A percentile compares a stretch with the other conserved stretches of the same genome.
Conservation (phyloP, 2,329 filamentous ascomycete genomes). For the Alternaria conjuncta region DNA sequence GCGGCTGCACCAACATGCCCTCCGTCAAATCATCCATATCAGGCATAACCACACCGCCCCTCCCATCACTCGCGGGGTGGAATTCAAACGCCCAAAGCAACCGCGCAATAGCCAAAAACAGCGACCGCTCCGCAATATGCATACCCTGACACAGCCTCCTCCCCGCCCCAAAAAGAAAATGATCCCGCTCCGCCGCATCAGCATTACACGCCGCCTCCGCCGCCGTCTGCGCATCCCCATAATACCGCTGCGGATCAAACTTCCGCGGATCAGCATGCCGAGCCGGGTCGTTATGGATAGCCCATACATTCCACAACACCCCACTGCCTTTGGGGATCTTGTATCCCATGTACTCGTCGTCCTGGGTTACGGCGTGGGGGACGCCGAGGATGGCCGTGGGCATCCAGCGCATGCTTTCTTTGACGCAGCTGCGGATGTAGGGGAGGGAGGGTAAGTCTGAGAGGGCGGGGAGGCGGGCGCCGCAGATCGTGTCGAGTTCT, state of each 20-base stretch:
- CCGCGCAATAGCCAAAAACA: constrained; percentile 41
- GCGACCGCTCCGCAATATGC: constrained; percentile 43
- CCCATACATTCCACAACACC: constrained; percentile 47
- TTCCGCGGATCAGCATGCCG: constrained; percentile 50
- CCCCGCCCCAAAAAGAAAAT: constrained; percentile 49
- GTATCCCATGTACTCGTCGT: constrained; percentile 43
- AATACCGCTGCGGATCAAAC: constrained; percentile 55
- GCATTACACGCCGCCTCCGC: constrained; percentile 44
- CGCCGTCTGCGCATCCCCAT: constrained; percentile 30
- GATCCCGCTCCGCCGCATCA: constrained; percentile 36
- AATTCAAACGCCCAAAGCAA: constrained; percentile 46
- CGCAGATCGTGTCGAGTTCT: constrained; percentile 40
- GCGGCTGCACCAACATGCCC: constrained; percentile 25
- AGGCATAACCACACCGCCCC: constrained; percentile 15
- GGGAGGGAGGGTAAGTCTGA: constrained; percentile 34
- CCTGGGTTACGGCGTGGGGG: constrained; percentile 32
- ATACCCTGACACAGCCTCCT: constrained; percentile 48
- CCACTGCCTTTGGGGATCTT: constrained; percentile 48
- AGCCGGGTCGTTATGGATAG: constrained; percentile 47
- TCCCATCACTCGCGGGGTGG: not conserved
- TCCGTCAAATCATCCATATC: constrained; percentile 23
- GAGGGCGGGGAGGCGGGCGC: constrained; percentile 36
- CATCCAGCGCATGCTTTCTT: constrained; percentile 42
- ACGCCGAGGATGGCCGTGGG: constrained; percentile 31
- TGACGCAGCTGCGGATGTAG: constrained; percentile 36